phyloP scores from a whole-genome alignment of 2,329 filamentous ascomycete genomes.

The Cucurbitaria berberidis region DNA sequence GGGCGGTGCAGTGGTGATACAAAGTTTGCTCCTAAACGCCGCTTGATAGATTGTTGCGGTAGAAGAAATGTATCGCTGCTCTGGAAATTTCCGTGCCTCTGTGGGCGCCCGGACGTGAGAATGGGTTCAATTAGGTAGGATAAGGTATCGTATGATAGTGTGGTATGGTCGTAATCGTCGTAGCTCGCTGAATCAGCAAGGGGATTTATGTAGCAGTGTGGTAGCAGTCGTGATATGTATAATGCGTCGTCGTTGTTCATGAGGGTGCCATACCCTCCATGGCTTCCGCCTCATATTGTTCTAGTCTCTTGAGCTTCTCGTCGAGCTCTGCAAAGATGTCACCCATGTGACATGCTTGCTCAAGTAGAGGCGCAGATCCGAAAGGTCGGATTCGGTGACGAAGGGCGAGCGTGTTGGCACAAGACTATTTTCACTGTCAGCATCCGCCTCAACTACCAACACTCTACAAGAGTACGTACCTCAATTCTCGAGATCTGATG shows the following conservation, averaged over 20 bases:
- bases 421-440: conserved; percentile 65
- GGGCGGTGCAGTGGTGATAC: neutral
- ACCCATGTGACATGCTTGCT: conserved; percentile 78
- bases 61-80: neutral
- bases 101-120: neutral
- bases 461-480: conserved; percentile 60
- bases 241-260: conserved; percentile 1
- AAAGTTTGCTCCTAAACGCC: neutral
- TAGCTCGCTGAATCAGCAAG: neutral
- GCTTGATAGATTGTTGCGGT: neutral
- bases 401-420: conserved; percentile 77
- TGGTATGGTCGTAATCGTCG: conserved; percentile 3
- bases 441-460: neutral
- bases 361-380: conserved; percentile 66
- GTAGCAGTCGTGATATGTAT: neutral
- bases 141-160: neutral
- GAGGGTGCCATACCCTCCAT: conserved; percentile 36
- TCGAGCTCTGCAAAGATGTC: conserved; percentile 70
- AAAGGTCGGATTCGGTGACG: conserved; percentile 79
- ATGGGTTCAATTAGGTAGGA: neutral
- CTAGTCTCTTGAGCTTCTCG: conserved; percentile 67
- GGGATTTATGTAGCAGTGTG: neutral
- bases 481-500: conserved; percentile 96
- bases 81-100: neutral
- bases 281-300: conserved; percentile 47